Evolutionary conservation across 306 rosid species (phyloP).

Genomic region (Lagenaria siceraria): DNA sequence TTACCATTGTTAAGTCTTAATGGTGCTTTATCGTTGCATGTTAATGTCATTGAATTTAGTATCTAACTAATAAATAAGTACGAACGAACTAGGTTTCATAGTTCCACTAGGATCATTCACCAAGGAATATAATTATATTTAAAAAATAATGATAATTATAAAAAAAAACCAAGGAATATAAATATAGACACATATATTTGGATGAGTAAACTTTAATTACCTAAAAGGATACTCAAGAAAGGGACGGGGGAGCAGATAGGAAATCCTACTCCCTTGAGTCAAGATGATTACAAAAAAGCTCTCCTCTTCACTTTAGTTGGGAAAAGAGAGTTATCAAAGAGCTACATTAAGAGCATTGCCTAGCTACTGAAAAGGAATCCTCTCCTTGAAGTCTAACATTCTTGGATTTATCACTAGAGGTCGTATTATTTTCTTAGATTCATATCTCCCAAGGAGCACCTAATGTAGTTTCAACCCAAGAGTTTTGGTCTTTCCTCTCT

Average conservation of each 20-base stretch:
- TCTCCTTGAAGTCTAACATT: not conserved
- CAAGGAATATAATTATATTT: not conserved
- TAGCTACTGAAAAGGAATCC: not conserved
- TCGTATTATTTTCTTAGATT: not conserved
- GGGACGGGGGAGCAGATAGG: not conserved
- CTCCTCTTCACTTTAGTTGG: not conserved
- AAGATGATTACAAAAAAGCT: not conserved
- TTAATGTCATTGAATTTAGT: not conserved
- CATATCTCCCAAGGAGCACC: not conserved
- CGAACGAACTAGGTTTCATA: not conserved
- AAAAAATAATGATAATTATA: too few relatives aligned
- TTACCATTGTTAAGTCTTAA: not conserved
- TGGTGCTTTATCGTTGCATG: not conserved
- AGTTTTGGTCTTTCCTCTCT: not conserved
- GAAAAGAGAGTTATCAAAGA: not conserved
- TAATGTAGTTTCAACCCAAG: not conserved
- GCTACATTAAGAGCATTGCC: not conserved
- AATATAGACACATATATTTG: not conserved
- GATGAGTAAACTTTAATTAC: not conserved
- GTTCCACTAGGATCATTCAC: not conserved
- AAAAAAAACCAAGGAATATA: too few relatives aligned
- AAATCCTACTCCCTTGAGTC: not conserved
- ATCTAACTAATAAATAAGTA: not conserved
- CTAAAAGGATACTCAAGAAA: not conserved
- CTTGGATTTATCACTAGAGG: not conserved